A percentile compares a stretch with the other conserved stretches of the same genome.
These are phyloP conservation scores for Barbarea vulgaris DNA, from an alignment of 345 rosid genomes.

Conservation along the genomic window DNA sequence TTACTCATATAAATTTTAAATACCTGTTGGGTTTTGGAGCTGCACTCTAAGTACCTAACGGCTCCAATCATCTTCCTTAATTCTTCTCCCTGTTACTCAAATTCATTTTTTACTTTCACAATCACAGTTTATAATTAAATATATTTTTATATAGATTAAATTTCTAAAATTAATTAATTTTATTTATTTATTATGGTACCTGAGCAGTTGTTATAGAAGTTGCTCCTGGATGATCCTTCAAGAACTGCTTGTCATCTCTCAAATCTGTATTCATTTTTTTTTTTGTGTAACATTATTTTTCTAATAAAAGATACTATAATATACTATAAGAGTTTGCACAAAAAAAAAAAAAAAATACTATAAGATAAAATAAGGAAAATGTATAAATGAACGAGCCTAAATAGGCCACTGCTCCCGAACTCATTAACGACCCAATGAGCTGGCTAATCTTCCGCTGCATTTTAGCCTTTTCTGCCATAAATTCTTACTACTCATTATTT, in stretches of 20 bases:
- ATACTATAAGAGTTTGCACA: too few relatives aligned
- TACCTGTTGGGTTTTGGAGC: slow-evolving; percentile 88
- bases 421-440: background rate
- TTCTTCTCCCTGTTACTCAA: slow-evolving; percentile 63
- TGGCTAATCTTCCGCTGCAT: background rate
- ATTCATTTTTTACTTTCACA: background rate
- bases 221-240: slow-evolving; percentile 68
- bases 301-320: background rate
- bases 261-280: slow-evolving; percentile 50
- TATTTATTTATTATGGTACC: slow-evolving; percentile 33
- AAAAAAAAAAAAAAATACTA: too few relatives aligned
- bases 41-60: slow-evolving; percentile 70
- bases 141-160: background rate
- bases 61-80: slow-evolving; percentile 75
- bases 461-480: background rate
- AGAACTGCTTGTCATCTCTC: slow-evolving; percentile 62
- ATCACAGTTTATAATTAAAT: background rate
- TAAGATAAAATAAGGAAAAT: background rate
- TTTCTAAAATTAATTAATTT: background rate
- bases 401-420: background rate
- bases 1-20: background rate
- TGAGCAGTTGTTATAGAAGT: slow-evolving; percentile 64
- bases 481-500: background rate
- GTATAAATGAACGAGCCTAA: background rate
- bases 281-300: background rate